Evolutionary conservation across 1,284 basidiomycete genomes (phyloP), one percentile per base, ranked within the genome.

Genomic region (Ustilago xerochloae): DNA sequence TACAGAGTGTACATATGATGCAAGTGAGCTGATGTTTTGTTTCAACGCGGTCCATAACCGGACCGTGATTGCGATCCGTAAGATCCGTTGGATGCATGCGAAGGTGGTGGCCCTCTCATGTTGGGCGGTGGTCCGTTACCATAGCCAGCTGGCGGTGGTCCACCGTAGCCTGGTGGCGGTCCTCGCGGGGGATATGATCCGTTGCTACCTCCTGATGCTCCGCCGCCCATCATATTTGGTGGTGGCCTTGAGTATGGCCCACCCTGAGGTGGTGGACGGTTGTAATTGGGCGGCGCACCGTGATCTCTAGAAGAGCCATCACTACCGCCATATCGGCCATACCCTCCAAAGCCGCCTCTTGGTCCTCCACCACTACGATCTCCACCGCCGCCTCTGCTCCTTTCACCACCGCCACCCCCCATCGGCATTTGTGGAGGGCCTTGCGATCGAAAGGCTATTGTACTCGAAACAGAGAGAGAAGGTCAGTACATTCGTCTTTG

Each of bases 131-230:
- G 70, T 1, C 64, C 64, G 9, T 61, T 54, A 6, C 50, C 32
- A 32, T 68, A 65, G n/a, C 26, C 18, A 9, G 20, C 50, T 13
- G 65, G 58, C 22, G 65, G 58, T 15, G 62, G 61, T 26, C 29
- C 61, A 18, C 65, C 65, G 36, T 74, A 74, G 50, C 71, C 71
- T 0, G 59, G 63, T 16, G 71, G 71, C 5, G 71, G 72, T 2
- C 72, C 72, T 35, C 72, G 49, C 4, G 61, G 53, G 12, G 63
- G 46, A 43, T 70, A 69, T n/a, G 52, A 30, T 15, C 60, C 63
- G 13, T 58, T 58, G 46, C 24, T 58, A 22, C 50, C 54, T n/a
- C 35, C 53, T 13, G 52, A 38, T 29, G 54, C 18, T 9, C 46
- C 57, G n/a, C 53, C 46, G 7, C 52, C 52, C 56, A 63, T 64